These are phyloP conservation scores for Sanghuangporus weigelae DNA, from an alignment of 1,284 basidiomycete species.

Conservation along the genomic window DNA sequence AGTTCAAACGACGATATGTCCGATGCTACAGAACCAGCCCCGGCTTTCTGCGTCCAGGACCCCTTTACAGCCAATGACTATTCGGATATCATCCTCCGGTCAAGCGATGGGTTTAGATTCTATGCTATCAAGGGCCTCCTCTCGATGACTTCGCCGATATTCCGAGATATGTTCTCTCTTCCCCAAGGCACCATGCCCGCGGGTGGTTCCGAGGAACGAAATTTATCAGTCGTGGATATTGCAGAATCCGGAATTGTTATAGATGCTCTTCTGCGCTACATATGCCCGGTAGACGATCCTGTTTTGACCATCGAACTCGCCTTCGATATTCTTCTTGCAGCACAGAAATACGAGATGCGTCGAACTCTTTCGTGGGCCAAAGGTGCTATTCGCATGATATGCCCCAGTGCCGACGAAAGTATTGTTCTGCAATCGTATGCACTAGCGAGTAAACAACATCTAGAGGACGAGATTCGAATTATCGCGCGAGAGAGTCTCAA, in stretches of 20 bases:
- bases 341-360: not conserved
- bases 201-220: too few species aligned
- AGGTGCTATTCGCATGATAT: not conserved
- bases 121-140: constrained; percentile 24
- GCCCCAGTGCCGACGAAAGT: not conserved
- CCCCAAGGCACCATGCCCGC: not conserved
- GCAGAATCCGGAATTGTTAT: constrained; percentile 42
- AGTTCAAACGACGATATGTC: too few species aligned
- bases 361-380: not conserved
- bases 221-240: too few species aligned
- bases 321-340: not conserved
- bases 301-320: not conserved
- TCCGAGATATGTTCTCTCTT: not conserved
- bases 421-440: not conserved
- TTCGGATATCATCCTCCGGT: too few species aligned
- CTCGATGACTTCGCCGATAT: constrained; percentile 34
- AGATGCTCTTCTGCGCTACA: constrained; percentile 45
- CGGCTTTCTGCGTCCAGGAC: too few species aligned
- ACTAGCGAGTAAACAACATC: not conserved
- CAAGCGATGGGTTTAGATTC: too few species aligned
- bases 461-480: not conserved
- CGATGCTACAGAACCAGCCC: too few species aligned
- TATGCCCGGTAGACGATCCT: constrained; percentile 35
- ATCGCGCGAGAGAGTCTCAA: not conserved
- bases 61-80: too few species aligned